phyloP scores from a whole-genome alignment of 2,329 filamentous ascomycete genomes.

The Botrytis medusae region DNA sequence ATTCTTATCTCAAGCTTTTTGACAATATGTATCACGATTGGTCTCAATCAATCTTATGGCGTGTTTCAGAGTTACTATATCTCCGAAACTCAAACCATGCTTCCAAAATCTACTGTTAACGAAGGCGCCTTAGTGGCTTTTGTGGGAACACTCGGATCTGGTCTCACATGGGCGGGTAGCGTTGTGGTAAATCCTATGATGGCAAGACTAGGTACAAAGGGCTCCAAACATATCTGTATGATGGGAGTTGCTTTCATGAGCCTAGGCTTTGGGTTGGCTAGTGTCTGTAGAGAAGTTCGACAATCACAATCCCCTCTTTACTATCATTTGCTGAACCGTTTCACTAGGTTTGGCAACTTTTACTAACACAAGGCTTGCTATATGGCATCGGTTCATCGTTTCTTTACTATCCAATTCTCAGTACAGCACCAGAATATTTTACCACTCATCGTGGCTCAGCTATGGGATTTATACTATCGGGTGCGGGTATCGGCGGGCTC shows the following conservation, averaged over 20 bases:
- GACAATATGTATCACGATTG: conserved; percentile 49
- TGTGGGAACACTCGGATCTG: conserved; percentile 49
- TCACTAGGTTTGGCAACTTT: conserved; percentile 45
- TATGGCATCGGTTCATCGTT: conserved; percentile 47
- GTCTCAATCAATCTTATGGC: conserved; percentile 51
- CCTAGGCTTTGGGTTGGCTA: conserved; percentile 46
- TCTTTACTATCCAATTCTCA: conserved; percentile 46
- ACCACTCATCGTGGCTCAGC: conserved; percentile 48
- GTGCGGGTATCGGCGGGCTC: conserved; percentile 46
- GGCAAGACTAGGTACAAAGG: conserved; percentile 44
- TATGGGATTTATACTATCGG: conserved; percentile 47
- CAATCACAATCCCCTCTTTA: not conserved
- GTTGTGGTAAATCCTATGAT: conserved; percentile 51
- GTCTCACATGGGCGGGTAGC: conserved; percentile 51
- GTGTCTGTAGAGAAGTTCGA: conserved; percentile 36
- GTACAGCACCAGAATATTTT: conserved; percentile 52
- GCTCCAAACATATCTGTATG: conserved; percentile 43
- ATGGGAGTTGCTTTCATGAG: conserved; percentile 46
- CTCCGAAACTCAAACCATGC: conserved; percentile 44
- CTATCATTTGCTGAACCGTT: not conserved
- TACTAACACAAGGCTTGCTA: conserved; percentile 49
- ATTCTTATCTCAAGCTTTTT: conserved; percentile 48
- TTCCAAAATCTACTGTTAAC: conserved; percentile 39
- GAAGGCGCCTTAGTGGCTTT: conserved; percentile 49
- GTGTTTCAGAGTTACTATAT: conserved; percentile 52